phyloP scores from a whole-genome alignment of 2,329 filamentous ascomycete species.

The Xylariaceae sp. region DNA sequence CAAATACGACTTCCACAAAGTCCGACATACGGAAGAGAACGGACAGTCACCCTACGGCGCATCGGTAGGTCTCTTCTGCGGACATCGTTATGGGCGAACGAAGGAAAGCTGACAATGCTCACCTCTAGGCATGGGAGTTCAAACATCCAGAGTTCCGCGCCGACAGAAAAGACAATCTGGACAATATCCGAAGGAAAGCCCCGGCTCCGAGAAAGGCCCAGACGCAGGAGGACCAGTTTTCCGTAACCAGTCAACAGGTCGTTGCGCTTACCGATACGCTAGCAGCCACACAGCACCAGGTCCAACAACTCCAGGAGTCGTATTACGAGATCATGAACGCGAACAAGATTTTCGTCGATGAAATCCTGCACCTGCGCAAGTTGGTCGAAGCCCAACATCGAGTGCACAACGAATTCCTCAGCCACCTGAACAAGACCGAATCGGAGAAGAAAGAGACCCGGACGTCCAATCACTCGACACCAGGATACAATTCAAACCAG shows the following conservation, averaged over 20 bases:
- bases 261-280: slow-evolving; percentile 85
- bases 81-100: too few species aligned
- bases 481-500: slow-evolving; percentile 39
- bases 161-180: slow-evolving; percentile 92
- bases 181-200: slow-evolving; percentile 94
- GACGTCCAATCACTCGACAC: slow-evolving; percentile 37
- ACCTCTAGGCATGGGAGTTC: slow-evolving; percentile 80
- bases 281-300: slow-evolving; percentile 86
- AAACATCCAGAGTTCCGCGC: slow-evolving; percentile 95
- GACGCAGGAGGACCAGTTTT: slow-evolving; percentile 66
- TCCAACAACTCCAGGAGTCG: slow-evolving; percentile 81
- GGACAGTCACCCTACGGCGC: slow-evolving; percentile 78
- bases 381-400: slow-evolving; percentile 58
- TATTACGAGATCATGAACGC: slow-evolving; percentile 72
- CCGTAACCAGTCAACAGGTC: slow-evolving; percentile 76
- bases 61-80: slow-evolving; percentile 55
- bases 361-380: slow-evolving; percentile 60
- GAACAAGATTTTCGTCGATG: slow-evolving; percentile 61
- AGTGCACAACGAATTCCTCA: slow-evolving; percentile 57
- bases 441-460: slow-evolving; percentile 44
- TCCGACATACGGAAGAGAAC: slow-evolving; percentile 85
- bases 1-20: slow-evolving; percentile 84
- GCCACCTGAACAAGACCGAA: slow-evolving; percentile 50
- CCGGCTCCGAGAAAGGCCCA: slow-evolving; percentile 80
- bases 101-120: too few species aligned